Evolutionary conservation across 495 filamentous ascomycete species (phyloP), one percentile per base, ranked within the genome.

Genomic region (Penicillium atrosanguineum): DNA sequence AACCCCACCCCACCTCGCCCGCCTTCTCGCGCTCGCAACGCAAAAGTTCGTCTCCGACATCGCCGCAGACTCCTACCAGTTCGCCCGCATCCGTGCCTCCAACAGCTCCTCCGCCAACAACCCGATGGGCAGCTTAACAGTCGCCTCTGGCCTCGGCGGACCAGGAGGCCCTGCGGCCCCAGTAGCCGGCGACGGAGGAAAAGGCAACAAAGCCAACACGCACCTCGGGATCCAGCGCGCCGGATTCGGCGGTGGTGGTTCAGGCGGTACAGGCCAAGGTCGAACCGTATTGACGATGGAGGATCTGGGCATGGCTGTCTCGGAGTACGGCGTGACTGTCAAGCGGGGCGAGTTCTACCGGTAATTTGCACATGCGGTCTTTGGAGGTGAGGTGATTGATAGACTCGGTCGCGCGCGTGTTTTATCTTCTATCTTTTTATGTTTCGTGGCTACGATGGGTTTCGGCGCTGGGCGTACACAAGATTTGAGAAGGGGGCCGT

Each of bases 11-110:
- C 89, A 88, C 46, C 87, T 98, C 19, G 88, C 92, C 7, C 90
- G 95, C 21, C 87, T 98, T 14, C 88, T 98, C 50, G 91, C 93
- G 0, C 87, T 98, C 20, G 94, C 94, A 2, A 95, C 94, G 0
- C 95, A 97, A 63, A 98, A 97, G 57, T 98, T 98, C 78, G 87
- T 97, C 66, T 90, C 93, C 34, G 94, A 98, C 67, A 89, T 98
- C 63, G 94, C 94, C 9, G 91, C 94, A 31, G 94, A 98, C 75
- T 91, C 95, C 0, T 98, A 97, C 62, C 94, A 98, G 63, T 97
- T 95, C 71, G 89, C 87, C 39, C 90, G 95, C 41, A 97, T 98
- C 66, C 88, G 94, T 36, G 86, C 90, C 14, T 90, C 89, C 15
- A 96, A 95, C 65, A 91, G 88, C 11, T 84, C 83, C 7, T 95